phyloP scores from a whole-genome alignment of 768 basidiomycete species.

The Leccinum fibrillosum region DNA sequence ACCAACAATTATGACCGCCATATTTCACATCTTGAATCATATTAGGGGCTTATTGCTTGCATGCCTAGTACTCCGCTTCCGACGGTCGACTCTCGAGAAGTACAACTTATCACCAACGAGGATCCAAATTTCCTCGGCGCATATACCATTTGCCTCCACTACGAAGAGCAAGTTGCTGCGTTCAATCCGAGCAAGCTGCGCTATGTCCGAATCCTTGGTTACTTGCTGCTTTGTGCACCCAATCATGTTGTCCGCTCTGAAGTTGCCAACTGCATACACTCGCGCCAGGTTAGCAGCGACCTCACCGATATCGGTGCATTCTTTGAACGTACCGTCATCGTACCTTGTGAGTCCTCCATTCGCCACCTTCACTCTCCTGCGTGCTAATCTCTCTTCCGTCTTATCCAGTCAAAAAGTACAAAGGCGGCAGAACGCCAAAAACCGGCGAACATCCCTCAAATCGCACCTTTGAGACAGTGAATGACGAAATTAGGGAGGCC shows the following conservation, averaged over 20 bases:
- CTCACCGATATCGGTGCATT: neutral
- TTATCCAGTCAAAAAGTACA: conserved; percentile 13
- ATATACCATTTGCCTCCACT: neutral
- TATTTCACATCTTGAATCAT: too few species aligned
- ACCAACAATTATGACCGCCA: too few species aligned
- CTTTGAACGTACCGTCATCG: conserved; percentile 3
- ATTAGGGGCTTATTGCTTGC: too few species aligned
- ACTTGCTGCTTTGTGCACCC: conserved; percentile 3
- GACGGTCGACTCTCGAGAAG: neutral
- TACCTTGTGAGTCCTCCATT: conserved; percentile 4
- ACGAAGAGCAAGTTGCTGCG: neutral
- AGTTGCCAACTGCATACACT: conserved; percentile 4
- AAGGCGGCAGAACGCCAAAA: conserved; percentile 14
- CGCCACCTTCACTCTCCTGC: neutral
- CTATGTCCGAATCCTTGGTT: conserved; percentile 5
- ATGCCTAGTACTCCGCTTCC: neutral
- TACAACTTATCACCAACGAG: neutral
- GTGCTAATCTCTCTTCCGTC: neutral
- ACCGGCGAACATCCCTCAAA: neutral
- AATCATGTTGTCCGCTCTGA: neutral
- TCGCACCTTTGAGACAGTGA: conserved; percentile 9
- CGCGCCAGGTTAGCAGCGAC: neutral
- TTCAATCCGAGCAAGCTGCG: neutral
- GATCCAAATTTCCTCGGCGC: neutral
- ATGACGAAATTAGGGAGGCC: neutral